phyloP scores from a whole-genome alignment of 1,139 yeast genomes.

The Scheffersomyces segobiensis region DNA sequence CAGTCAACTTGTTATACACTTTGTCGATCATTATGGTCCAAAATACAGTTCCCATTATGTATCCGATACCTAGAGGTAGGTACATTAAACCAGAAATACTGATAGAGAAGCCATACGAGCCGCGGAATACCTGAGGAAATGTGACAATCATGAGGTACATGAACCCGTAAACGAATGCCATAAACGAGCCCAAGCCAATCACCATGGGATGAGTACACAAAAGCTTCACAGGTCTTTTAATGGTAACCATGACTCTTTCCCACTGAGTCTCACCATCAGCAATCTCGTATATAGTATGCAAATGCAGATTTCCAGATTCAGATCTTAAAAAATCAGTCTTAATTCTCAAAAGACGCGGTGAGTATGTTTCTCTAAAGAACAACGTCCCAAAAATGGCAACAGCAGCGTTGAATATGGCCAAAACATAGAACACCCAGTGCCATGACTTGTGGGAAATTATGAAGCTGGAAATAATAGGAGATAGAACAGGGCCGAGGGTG shows the following conservation, averaged over 20 bases:
- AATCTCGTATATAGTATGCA: constrained; percentile 59
- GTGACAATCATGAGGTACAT: constrained; percentile 61
- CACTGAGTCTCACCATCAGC: constrained; percentile 33
- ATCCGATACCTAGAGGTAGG: constrained; percentile 55
- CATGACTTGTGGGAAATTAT: constrained; percentile 34
- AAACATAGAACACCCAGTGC: constrained; percentile 66
- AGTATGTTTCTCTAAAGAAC: constrained; percentile 56
- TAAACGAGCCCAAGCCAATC: constrained; percentile 56
- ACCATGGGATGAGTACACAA: constrained; percentile 63
- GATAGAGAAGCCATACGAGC: constrained; percentile 43
- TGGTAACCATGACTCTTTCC: constrained; percentile 33
- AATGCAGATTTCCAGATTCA: constrained; percentile 54
- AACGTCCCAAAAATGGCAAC: constrained; percentile 45
- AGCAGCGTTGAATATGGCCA: constrained; percentile 54
- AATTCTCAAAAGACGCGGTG: constrained; percentile 50
- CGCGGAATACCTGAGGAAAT: constrained; percentile 54
- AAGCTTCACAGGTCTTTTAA: constrained; percentile 55
- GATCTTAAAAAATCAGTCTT: constrained; percentile 47
- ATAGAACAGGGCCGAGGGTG: constrained; percentile 38
- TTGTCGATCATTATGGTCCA: constrained; percentile 46
- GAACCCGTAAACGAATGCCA: constrained; percentile 67
- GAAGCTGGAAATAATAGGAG: constrained; percentile 36
- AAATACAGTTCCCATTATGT: constrained; percentile 40
- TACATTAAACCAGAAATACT: constrained; percentile 63
- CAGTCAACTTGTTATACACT: constrained; percentile 34